Conservation (phyloP, 208 protist genomes). For the Zelonia costaricensis region DNA sequence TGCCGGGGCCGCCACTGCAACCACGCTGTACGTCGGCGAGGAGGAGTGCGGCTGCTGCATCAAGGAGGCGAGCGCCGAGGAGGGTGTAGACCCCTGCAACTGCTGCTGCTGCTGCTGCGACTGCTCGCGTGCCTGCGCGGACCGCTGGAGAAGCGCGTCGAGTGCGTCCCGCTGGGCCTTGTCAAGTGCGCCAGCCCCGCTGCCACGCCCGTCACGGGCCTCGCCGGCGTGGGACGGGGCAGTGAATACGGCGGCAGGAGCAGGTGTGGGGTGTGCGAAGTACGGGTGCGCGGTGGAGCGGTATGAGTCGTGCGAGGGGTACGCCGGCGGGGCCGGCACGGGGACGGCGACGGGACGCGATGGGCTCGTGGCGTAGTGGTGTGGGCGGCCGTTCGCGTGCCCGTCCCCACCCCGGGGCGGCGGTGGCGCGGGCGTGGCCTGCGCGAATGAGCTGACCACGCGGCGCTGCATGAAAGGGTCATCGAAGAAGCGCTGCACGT, state of each 20-base stretch:
- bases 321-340: background rate
- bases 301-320: constrained; percentile 1
- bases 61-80: too few species aligned
- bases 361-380: background rate
- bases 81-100: background rate
- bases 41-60: too few species aligned
- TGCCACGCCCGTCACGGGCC: background rate
- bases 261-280: background rate
- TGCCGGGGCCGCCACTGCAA: too few species aligned
- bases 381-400: background rate
- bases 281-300: constrained; percentile 2
- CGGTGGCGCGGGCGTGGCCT: background rate
- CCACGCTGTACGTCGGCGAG: too few species aligned
- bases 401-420: background rate
- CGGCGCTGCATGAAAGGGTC: constrained; percentile 10
- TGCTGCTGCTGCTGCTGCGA: background rate
- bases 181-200: background rate
- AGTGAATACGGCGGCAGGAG: background rate
- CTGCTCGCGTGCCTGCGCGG: constrained; percentile 2
- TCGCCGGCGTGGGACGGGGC: background rate
- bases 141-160: constrained; percentile 1
- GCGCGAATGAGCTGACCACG: background rate
- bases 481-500: constrained; percentile 19
- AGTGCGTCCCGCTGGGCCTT: background rate
- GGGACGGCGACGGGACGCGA: background rate